Percentiles rank a stretch among this genome's conserved stretches.
These are phyloP conservation scores for Penicillium lagena DNA, from an alignment of 495 filamentous ascomycete species.

Conservation along the genomic window DNA sequence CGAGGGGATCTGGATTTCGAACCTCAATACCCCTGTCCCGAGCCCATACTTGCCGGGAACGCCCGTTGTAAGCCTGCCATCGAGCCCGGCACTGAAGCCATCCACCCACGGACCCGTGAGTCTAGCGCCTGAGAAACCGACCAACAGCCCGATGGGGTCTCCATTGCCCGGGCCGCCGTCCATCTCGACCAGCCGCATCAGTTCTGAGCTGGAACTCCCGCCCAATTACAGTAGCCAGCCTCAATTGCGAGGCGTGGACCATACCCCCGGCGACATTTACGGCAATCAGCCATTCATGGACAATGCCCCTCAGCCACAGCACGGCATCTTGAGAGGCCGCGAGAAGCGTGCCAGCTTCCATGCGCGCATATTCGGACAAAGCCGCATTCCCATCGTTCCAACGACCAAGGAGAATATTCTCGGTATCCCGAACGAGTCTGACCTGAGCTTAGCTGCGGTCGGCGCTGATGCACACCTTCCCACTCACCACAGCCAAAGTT, in stretches of 20 bases:
- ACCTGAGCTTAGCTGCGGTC: background rate
- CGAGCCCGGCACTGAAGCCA: conserved; percentile 7
- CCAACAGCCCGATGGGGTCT: background rate
- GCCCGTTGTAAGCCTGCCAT: conserved; percentile 5
- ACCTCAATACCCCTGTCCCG: conserved; percentile 41
- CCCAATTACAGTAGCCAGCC: background rate
- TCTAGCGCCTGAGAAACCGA: conserved; percentile 1
- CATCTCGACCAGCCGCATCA: no score
- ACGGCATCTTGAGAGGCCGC: background rate
- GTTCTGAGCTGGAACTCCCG: no score
- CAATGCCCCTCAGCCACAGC: no score
- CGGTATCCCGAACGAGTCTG: conserved; percentile 1
- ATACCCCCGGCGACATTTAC: conserved; percentile 3
- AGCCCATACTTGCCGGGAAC: conserved; percentile 20
- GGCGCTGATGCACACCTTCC: background rate
- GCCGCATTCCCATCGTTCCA: conserved; percentile 1
- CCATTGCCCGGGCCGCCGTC: no score
- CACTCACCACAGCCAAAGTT: conserved; percentile 4
- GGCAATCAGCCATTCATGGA: background rate
- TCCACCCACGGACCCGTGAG: conserved; percentile 1
- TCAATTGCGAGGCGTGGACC: background rate
- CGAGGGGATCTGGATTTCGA: conserved; percentile 84
- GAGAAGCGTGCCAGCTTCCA: conserved; percentile 16
- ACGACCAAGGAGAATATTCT: background rate
- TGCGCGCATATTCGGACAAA: conserved; percentile 4